Base-by-base conservation (phyloP, 2,329 filamentous ascomycete genomes). In the Colletotrichum siamense region DNA sequence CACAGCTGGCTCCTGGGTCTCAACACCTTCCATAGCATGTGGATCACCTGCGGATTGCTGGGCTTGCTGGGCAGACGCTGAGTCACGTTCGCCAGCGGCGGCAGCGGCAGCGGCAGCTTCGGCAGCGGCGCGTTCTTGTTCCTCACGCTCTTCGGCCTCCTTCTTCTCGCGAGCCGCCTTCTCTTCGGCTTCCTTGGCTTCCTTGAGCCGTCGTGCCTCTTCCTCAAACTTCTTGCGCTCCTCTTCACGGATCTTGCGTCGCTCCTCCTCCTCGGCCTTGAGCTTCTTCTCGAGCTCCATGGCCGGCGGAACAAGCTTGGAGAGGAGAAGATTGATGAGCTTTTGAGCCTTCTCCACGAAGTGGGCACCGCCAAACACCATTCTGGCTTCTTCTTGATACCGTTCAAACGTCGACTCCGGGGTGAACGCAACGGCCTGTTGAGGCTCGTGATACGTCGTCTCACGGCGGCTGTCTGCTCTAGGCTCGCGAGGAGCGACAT, bases 381-480 rank as follows among this genome's bases (percentile, higher is more conserved):
- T 93, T 78, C 94, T 93, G 10, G 96, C 94, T 84, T 99, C 98
- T 82, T 98, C 95, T 82, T 95, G 92, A 94, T 98, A 99, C 77
- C 97, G 93, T 69, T 91, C 89, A 71, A 90, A 88, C 2, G 97
- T 99, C 10, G 91, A 89, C 49, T 92, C 91, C 10, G 95, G 89
- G 24, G 89, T 87, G 83, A 99, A 99, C 4, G 92, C 88, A 30
- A 96, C 93, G 15, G 95, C 94, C 79, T 94, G 93, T n/a, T 91
- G 88, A 15, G 94, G 94, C 73, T 95, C 94, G 80, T 90, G 85
- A 78, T 87, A 83, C 49, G 85, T 79, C 22, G 78, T 79, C 26
- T 91, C 89, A 15, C 89, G 87, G 28, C 90, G 88, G 52, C 84
- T 83, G 24, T 91, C 90, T 24, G 83, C 81, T n/a, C 89, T 84